Conservation (phyloP, 768 basidiomycete species). For the Amanita muscaria region DNA sequence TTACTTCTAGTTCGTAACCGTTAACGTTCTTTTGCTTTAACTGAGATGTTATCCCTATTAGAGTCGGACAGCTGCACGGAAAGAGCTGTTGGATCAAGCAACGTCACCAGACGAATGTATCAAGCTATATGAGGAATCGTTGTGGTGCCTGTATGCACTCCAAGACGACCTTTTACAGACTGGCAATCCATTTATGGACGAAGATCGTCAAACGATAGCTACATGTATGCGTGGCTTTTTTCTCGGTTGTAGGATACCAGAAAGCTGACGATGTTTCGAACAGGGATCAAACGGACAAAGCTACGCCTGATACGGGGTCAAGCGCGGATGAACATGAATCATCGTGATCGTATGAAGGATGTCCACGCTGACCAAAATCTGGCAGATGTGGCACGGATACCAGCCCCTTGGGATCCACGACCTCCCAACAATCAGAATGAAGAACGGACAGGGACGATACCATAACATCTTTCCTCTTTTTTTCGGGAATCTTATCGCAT, state of each 20-base stretch:
- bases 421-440: slow-evolving; percentile 15
- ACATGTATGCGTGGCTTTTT: slow-evolving; percentile 49
- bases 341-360: slow-evolving; percentile 63
- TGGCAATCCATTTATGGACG: slow-evolving; percentile 78
- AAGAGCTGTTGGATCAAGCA: slow-evolving; percentile 79
- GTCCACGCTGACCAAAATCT: slow-evolving; percentile 75
- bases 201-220: slow-evolving; percentile 70
- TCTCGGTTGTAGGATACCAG: not conserved
- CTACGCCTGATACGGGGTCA: slow-evolving; percentile 73
- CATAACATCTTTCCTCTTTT: no score
- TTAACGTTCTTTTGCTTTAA: no score
- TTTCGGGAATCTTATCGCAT: no score
- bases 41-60: slow-evolving; percentile 21
- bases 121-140: slow-evolving; percentile 87
- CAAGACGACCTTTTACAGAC: slow-evolving; percentile 81
- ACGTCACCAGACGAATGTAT: slow-evolving; percentile 77
- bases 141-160: slow-evolving; percentile 90
- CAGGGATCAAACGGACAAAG: slow-evolving; percentile 83
- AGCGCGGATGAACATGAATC: slow-evolving; percentile 69
- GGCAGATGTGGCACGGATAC: slow-evolving; percentile 60
- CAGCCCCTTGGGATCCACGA: slow-evolving; percentile 64
- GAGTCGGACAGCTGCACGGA: slow-evolving; percentile 89
- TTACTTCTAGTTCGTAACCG: slow-evolving; percentile 59
- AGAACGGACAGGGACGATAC: not conserved
- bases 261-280: slow-evolving; percentile 9